Percentiles rank a stretch among this genome's conserved stretches.
These are phyloP conservation scores for Myriosclerotinia scirpicola DNA, from an alignment of 2,329 filamentous ascomycete genomes.

Conservation along the genomic window DNA sequence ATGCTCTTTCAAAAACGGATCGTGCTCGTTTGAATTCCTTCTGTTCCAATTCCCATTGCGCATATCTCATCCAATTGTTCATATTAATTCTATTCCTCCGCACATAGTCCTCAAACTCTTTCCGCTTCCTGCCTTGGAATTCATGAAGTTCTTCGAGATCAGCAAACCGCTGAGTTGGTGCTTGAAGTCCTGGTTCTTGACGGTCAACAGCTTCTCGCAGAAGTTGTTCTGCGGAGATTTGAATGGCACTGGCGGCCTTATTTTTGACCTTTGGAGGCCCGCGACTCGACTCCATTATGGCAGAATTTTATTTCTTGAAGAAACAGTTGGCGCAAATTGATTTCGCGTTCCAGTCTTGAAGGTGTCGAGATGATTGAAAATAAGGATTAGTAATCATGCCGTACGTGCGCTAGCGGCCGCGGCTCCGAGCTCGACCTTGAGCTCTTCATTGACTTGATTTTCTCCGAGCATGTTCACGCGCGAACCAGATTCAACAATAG, in stretches of 20 bases:
- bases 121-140: constrained; percentile 91
- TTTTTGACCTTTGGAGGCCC: constrained; percentile 97
- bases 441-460: constrained; percentile 9
- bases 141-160: constrained; percentile 98
- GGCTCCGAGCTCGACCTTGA: constrained; percentile 11
- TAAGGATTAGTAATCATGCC: constrained; percentile 7
- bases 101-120: constrained; percentile 98
- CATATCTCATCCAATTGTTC: constrained; percentile 99
- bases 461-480: constrained; percentile 14
- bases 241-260: constrained; percentile 86
- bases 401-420: constrained; percentile 29
- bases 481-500: constrained; percentile 16
- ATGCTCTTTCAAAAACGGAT: constrained; percentile 89
- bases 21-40: constrained; percentile 92
- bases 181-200: constrained; percentile 83
- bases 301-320: neutral
- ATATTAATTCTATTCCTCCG: constrained; percentile 91
- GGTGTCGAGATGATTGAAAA: constrained; percentile 11
- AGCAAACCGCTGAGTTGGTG: constrained; percentile 90
- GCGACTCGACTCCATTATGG: constrained; percentile 81
- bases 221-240: constrained; percentile 96
- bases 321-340: constrained; percentile 19
- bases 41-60: constrained; percentile 95
- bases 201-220: constrained; percentile 95
- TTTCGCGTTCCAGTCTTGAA: constrained; percentile 15